Evolutionary conservation across 306 rosid species (phyloP), one percentile per base, ranked within the genome.

Genomic region (Dalbergia cochinchinensis): DNA sequence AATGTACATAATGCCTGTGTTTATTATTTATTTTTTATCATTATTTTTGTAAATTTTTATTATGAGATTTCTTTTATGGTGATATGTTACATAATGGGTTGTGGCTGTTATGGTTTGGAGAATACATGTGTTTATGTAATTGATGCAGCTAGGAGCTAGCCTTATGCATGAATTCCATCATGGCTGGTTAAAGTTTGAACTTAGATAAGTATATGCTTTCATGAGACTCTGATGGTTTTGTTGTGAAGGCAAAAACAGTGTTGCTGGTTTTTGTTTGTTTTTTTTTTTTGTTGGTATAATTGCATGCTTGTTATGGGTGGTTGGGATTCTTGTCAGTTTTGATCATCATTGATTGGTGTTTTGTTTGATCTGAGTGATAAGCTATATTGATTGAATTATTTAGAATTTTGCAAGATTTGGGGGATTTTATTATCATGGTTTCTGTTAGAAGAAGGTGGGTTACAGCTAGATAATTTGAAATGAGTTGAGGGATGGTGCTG

Each of bases 301-400:
- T 59, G 64, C 64, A 59, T 59, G 64, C 37, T 59, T 59, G 64
- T 20, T 59, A 19, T 20, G 35, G 35, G 64, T 9, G 64, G 35
- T 4, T 22, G 35, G 64, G 64, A 59, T 22, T 59, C 7, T 59
- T 59, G 8, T 11, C 34, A 59, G 64, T 19, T 59, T 59, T 59
- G 63, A 59, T 59, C 64, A 20, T 59, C 12, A 20, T 20, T 58
- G 6, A 58, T 8, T 58, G 14, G 63, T 55, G 31, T 55, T 55
- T 55, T 55, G 31, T 55, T 55, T 55, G 61, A 42, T 42, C 48
- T 6, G 48, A 42, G 48, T 42, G 48, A 42, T 42, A 42, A 42
- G 48, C 48, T 9, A 42, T 37, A 0, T 9, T 6, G 8, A 6
- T 7, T 42, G 9, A 10, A 42, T 42, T 42, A 8, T 42, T 42